Percentiles rank a stretch among this genome's conserved stretches.
Conservation (phyloP, 352 stramenopile genomes). For the Globisporangium mamillatum region DNA sequence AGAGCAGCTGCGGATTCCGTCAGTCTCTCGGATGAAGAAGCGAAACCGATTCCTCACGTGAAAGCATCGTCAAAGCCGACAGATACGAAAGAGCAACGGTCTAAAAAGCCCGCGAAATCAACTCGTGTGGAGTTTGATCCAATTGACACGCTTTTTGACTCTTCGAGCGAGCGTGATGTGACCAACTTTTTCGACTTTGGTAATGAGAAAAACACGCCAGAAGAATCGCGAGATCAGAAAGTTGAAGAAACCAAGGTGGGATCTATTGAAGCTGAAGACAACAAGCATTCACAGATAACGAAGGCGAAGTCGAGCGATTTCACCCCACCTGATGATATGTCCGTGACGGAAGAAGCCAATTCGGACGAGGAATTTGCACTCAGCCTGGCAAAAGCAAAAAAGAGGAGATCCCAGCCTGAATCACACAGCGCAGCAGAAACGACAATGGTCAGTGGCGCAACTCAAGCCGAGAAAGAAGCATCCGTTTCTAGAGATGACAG, state of each 20-base stretch:
- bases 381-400: conserved; percentile 26
- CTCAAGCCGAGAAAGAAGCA: neutral
- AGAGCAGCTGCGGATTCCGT: neutral
- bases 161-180: conserved; percentile 45
- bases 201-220: neutral
- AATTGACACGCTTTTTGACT: conserved; percentile 73
- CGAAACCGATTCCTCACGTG: conserved; percentile 4
- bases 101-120: conserved; percentile 10
- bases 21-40: conserved; percentile 15
- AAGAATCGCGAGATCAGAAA: neutral
- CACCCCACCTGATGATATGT: neutral
- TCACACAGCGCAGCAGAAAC: neutral
- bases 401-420: neutral
- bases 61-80: neutral
- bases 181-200: conserved; percentile 22
- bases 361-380: conserved; percentile 42
- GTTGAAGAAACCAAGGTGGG: neutral
- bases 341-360: conserved; percentile 12
- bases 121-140: conserved; percentile 29
- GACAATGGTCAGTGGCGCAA: neutral
- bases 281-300: neutral
- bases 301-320: neutral
- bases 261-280: neutral
- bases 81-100: conserved; percentile 2
- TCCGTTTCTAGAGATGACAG: neutral